Base-by-base conservation (phyloP, 306 rosid genomes). In the Canavalia ensiformis region DNA sequence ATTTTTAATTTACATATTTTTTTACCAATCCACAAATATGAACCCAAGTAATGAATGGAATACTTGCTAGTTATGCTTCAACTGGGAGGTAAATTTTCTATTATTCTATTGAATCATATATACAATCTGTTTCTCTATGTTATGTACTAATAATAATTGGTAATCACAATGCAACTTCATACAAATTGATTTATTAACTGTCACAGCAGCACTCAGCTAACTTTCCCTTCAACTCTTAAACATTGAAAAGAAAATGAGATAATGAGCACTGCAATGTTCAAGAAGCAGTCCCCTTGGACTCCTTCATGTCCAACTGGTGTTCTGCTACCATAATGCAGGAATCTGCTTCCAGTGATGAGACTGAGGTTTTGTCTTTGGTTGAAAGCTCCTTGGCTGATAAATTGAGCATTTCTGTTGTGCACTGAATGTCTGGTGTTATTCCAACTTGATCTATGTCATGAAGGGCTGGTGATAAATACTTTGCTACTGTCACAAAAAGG, bases 371-470 rank as follows among this genome's bases (percentile, higher is more conserved):
- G 18, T 79, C 80, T 87, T 90, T 92, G 41, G 34, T 76, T 44
- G 85, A 49, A 7, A 75, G 33, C 4, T 88, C 91, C 77, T 81
- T 90, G 0, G 94, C 47, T 64, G 90, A 18, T 18, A 18, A 74
- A 76, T 71, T 89, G 8, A 93, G 89, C 90, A 92, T 86, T 55
- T 93, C 98, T 58, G 98, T 86, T 12, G 99, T 91, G 91, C 99
- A 95, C 79, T 90, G 99, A 55, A 95, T 91, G 46, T 95, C 99
- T 7, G 99, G 99, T 2, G 85, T 65, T 58, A 95, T 93, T 2
- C 99, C 99, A 35, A 95, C 98, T 76, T 90, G 97, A 87, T 93
- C 98, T 67, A 95, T 95, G 88, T 91, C 99, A 68, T 95, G 99
- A 71, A 88, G 95, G 0, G 96, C 94, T 0, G 99, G 99, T 0